Base-by-base conservation (phyloP, 192 early-diverging fungal species). In the Gryganskiella cystojenkinii region DNA sequence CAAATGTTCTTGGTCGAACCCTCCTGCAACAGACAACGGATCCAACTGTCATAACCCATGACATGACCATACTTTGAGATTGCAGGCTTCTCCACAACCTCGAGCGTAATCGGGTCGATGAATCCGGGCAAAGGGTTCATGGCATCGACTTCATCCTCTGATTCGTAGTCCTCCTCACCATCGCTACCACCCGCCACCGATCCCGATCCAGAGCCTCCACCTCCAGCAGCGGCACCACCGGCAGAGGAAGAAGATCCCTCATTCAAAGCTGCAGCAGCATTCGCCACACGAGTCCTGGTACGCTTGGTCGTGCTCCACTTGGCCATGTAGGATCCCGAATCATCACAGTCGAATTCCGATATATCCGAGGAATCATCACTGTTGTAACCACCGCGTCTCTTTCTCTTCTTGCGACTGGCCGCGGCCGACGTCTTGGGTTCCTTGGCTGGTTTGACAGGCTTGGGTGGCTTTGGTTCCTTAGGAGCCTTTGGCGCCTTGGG, bases 1-100 rank as follows among this genome's bases (percentile, higher is more conserved):
- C 96, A 98, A 34, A 94, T 93, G 79, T 96, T 98, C 61, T 90
- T 88, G 67, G 92, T 91, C 47, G 88, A 85, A 35, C 90, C 92
- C 66, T 90, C 91, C 46, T 91, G 88, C 54, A 90, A 89, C 56
- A 98, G 79, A 64, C 95, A 96, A 37, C 94, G 90, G 35, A 95
- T 90, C 93, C 93, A 95, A 72, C 87, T 93, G 60, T 95, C 91
- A 57, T 92, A 94, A 55, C 92, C 90, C 93, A 95, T 94, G 40
- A 94, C 93, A 78, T 94, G 93, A 19, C 96, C 96, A 65, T 94
- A 97, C 50, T 94, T 95, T 43, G 95, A 96, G 47, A 98, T 97
- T 3, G 96, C 96, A 17, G 96, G 96, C 61, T 94, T 94, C 10
- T 89, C 84, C 19, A 98, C 93, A 25, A 89, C 88, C 64, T 98